Conservation (phyloP, 225 moss, liverwort and hornwort species). For the Marchantia paleacea region DNA sequence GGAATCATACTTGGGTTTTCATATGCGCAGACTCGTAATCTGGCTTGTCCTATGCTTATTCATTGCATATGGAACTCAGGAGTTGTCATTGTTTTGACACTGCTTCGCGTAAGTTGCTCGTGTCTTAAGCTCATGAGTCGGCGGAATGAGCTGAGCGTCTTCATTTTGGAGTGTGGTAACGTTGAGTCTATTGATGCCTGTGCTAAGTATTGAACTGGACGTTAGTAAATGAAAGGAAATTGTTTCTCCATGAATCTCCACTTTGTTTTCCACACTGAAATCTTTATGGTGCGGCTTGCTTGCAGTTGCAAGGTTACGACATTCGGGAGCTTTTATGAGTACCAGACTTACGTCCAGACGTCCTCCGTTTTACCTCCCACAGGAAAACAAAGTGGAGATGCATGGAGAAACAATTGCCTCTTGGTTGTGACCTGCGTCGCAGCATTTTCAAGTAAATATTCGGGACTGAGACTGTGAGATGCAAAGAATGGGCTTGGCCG, state of each 20-base stretch:
- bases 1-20: slow-evolving; percentile 80
- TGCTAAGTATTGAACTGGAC: background rate
- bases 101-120: slow-evolving; percentile 57
- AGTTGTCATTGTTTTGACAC: slow-evolving; percentile 72
- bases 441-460: background rate
- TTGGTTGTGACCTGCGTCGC: too few species aligned
- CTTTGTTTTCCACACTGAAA: background rate
- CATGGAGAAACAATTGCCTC: background rate
- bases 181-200: background rate
- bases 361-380: background rate
- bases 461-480: background rate
- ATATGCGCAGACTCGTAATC: slow-evolving; percentile 91
- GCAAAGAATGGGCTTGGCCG: too few species aligned
- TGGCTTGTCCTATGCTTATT: slow-evolving; percentile 82
- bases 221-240: background rate
- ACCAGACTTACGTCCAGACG: background rate
- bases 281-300: background rate
- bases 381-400: background rate
- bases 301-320: slow-evolving; percentile 96
- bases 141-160: background rate
- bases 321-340: slow-evolving; percentile 78
- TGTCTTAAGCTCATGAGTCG: background rate
- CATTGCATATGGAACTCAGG: slow-evolving; percentile 97
- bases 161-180: background rate
- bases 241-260: background rate